Conservation (phyloP, 2,329 filamentous ascomycete species). For the Fusarium cicatricum region DNA sequence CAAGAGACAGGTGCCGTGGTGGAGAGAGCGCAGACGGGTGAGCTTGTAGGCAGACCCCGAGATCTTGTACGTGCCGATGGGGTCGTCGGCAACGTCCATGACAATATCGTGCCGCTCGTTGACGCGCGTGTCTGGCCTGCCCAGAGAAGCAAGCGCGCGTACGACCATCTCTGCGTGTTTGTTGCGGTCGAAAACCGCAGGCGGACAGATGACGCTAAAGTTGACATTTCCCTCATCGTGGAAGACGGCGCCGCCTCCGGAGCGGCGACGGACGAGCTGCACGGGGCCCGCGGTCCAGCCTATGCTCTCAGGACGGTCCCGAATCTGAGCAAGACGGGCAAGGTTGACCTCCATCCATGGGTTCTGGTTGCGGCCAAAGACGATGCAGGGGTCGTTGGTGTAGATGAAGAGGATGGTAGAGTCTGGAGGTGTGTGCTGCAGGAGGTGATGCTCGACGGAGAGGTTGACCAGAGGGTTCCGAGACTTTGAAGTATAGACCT, state of each 20-base stretch:
- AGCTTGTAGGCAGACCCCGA: constrained; percentile 97
- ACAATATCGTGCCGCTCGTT: constrained; percentile 96
- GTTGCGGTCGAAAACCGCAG: constrained; percentile 79
- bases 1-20: constrained; percentile 92
- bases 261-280: constrained; percentile 80
- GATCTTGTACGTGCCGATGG: constrained; percentile 70
- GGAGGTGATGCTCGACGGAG: constrained; percentile 89
- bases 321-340: constrained; percentile 56
- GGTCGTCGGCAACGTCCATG: constrained; percentile 56
- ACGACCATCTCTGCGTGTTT: constrained; percentile 94
- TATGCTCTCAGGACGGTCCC: constrained; percentile 30
- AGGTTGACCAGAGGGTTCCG: constrained; percentile 87
- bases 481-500: constrained; percentile 76
- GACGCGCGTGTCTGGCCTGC: constrained; percentile 70
- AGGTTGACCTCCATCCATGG: constrained; percentile 94
- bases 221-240: constrained; percentile 95
- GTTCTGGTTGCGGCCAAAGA: constrained; percentile 97
- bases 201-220: constrained; percentile 89
- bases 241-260: constrained; percentile 92
- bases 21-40: constrained; percentile 79
- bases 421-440: constrained; percentile 75
- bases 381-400: constrained; percentile 83
- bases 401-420: constrained; percentile 88
- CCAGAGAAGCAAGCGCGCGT: constrained; percentile 73
- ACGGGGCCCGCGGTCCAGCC: constrained; percentile 46